Evolutionary conservation across 345 rosid genomes (phyloP).

Genomic region (Lepidium africanum): DNA sequence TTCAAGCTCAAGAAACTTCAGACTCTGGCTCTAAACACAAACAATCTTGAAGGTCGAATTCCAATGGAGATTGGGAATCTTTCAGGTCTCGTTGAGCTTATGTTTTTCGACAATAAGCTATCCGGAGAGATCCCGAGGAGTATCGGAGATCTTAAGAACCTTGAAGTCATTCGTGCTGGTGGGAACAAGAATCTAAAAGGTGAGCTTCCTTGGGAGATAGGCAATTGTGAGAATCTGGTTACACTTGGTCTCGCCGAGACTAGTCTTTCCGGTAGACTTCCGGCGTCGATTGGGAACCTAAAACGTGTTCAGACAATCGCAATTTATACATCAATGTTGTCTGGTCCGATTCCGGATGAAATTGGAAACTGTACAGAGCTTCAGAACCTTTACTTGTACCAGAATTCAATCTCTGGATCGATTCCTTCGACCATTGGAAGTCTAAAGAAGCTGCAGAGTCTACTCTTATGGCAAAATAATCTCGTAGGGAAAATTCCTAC

Average conservation of each 20-base stretch:
- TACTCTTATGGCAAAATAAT: conserved; percentile 72
- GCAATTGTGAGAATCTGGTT: conserved; percentile 53
- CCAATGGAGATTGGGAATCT: conserved; percentile 58
- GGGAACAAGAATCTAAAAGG: conserved; percentile 84
- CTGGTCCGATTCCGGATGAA: conserved; percentile 76
- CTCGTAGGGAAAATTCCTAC: conserved; percentile 65
- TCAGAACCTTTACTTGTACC: conserved; percentile 61
- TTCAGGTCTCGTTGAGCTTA: conserved; percentile 37
- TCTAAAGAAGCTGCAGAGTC: conserved; percentile 43
- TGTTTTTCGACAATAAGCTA: conserved; percentile 62
- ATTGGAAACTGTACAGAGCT: conserved; percentile 70
- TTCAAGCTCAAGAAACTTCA: conserved; percentile 46
- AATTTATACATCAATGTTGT: conserved; percentile 59
- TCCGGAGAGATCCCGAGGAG: conserved; percentile 53
- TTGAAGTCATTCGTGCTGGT: conserved; percentile 65
- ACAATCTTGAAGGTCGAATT: conserved; percentile 56
- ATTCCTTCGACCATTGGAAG: conserved; percentile 52
- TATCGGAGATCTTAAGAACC: conserved; percentile 49
- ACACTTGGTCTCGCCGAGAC: conserved; percentile 82
- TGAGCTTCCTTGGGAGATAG: conserved; percentile 57
- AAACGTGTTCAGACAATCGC: conserved; percentile 68
- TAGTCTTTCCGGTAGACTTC: conserved; percentile 72
- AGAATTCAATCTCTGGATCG: conserved; percentile 69
- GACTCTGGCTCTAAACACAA: conserved; percentile 54
- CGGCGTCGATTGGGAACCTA: conserved; percentile 56